Conservation (phyloP, 2,329 filamentous ascomycete species). For the Cladorrhinum sp. region DNA sequence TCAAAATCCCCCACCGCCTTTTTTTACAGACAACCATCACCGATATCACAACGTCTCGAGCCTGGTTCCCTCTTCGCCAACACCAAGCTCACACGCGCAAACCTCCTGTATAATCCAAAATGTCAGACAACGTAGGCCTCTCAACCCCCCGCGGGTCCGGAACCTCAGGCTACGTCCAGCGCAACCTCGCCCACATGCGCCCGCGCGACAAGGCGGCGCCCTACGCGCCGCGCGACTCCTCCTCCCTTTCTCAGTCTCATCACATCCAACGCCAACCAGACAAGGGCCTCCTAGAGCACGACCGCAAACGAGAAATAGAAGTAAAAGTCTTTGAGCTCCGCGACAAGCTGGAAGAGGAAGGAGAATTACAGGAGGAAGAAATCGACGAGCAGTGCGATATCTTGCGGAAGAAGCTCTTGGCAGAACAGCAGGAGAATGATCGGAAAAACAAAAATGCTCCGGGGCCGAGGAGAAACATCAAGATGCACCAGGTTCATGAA, state of each 20-base stretch:
- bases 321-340: constrained; percentile 89
- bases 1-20: constrained; percentile 15
- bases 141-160: constrained; percentile 91
- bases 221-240: constrained; percentile 67
- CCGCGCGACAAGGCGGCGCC: constrained; percentile 78
- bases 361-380: constrained; percentile 80
- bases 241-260: constrained; percentile 60
- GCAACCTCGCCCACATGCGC: constrained; percentile 84
- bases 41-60: not conserved
- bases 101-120: constrained; percentile 37
- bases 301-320: constrained; percentile 85
- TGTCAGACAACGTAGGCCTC: constrained; percentile 97
- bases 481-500: constrained; percentile 93
- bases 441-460: constrained; percentile 20
- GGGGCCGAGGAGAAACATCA: constrained; percentile 57
- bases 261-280: constrained; percentile 83
- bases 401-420: constrained; percentile 61
- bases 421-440: constrained; percentile 37
- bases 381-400: constrained; percentile 75
- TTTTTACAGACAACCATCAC: not conserved
- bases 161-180: constrained; percentile 95
- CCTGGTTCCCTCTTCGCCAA: not conserved
- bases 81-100: not conserved
- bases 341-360: constrained; percentile 89
- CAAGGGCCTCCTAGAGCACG: constrained; percentile 89